Base-by-base conservation (phyloP, 257 asterid species). In the Solanum pennellii region DNA sequence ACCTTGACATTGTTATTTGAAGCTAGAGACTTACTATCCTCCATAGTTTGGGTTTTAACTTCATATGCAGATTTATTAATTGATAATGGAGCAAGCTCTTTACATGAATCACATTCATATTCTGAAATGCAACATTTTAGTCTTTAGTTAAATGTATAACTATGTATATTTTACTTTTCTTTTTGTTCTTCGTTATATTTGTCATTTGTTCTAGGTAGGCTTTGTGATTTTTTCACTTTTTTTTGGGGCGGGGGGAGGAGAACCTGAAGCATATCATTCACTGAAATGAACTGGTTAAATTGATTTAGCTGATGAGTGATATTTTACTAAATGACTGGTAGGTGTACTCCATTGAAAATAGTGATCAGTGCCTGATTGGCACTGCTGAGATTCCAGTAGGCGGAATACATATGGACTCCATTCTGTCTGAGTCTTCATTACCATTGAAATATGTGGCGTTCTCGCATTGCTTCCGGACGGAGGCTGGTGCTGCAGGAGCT, bases 311-410 rank as follows among this genome's bases (percentile, higher is more conserved):
- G 44, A 45, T 83, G 29, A 25, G 66, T 42, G 33, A 45, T 88
- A 56, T 13, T 74, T 82, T 83, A 7, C 7, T 86, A 74, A 52
- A 89, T 72, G 52, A 68, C 87, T 84, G 83, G 87, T 94, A 96
- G 99, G 99, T 97, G 86, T 97, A 97, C 92, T 96, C 98, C 42
- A 97, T 97, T 45, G 99, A 95, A 88, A 96, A 94, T 69, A 93
- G 94, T 84, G 99, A 97, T 91, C 99, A 95, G 88, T 97, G 99
- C 93, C 97, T 97, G 74, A 95, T 97, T 75, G 99, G 99, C 88
- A 96, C 99, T 23, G 98, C 99, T 35, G 99, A 97, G 92, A 96
- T 97, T 91, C 98, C 99, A 25, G 98, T 97, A 12, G 99, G 99
- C 15, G 99, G 98, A 88, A 93, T 97, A 74, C 99, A 97, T 89